A percentile compares a stretch with the other conserved stretches of the same genome.
Evolutionary conservation across 192 early-diverging fungal genomes (phyloP).

Genomic region (Coemansia sp.): DNA sequence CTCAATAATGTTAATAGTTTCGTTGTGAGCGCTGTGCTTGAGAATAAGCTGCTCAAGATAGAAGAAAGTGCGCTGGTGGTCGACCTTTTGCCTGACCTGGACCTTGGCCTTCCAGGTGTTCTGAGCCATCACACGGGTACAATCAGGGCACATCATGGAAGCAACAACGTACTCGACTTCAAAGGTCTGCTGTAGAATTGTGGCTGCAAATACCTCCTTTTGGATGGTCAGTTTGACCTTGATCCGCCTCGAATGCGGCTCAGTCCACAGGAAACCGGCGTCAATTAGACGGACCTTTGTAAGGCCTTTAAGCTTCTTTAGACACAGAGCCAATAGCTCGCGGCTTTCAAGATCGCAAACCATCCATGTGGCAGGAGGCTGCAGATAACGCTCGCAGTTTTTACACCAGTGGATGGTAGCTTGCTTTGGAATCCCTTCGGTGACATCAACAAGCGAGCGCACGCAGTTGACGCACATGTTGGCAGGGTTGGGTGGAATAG

Average conservation of each 20-base stretch:
- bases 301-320: conserved; percentile 90
- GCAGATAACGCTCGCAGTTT: conserved; percentile 95
- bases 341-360: conserved; percentile 81
- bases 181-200: conserved; percentile 95
- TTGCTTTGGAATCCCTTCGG: conserved; percentile 97
- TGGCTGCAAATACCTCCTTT: conserved; percentile 94
- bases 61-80: conserved; percentile 97
- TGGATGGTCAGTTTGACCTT: conserved; percentile 99
- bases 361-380: conserved; percentile 92
- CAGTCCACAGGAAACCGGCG: conserved; percentile 98
- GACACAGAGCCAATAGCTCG: conserved; percentile 87
- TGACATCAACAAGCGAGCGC: conserved; percentile 94
- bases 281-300: conserved; percentile 93
- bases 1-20: conserved; percentile 98
- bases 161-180: conserved; percentile 92
- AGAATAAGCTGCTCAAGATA: conserved; percentile 98
- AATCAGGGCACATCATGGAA: conserved; percentile 94
- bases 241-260: conserved; percentile 86
- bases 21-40: conserved; percentile 94
- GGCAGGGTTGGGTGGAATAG: conserved; percentile 93
- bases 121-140: conserved; percentile 91
- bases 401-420: conserved; percentile 94
- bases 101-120: conserved; percentile 98
- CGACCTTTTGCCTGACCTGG: conserved; percentile 96
- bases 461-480: conserved; percentile 99